Percentiles rank a stretch among this genome's conserved stretches.
These are phyloP conservation scores for Sporothrix variecibatus DNA, from an alignment of 2,329 filamentous ascomycete genomes.

Conservation along the genomic window DNA sequence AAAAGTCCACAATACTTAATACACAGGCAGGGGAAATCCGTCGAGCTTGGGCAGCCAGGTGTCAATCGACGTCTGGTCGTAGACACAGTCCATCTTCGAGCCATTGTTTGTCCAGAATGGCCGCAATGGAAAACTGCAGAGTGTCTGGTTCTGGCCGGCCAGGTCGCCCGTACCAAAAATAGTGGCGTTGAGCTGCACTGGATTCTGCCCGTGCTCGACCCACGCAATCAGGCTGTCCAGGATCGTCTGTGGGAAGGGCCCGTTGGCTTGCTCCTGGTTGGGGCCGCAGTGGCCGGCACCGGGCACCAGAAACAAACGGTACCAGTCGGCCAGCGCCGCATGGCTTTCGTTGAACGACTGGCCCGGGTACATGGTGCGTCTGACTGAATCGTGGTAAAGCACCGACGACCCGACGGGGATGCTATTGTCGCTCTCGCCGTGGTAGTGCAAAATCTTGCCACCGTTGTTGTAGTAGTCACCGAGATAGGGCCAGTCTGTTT, in stretches of 20 bases:
- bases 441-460: conserved; percentile 55
- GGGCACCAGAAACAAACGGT: conserved; percentile 43
- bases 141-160: neutral
- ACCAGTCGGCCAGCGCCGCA: conserved; percentile 44
- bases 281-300: conserved; percentile 53
- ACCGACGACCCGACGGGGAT: conserved; percentile 52
- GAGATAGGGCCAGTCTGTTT: conserved; percentile 49
- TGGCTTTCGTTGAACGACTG: conserved; percentile 37
- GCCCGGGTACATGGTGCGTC: conserved; percentile 46
- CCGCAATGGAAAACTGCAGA: conserved; percentile 11
- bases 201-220: conserved; percentile 52
- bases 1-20: no score
- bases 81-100: conserved; percentile 11
- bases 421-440: conserved; percentile 52
- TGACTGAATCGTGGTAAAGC: conserved; percentile 46
- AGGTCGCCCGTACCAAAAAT: neutral
- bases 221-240: conserved; percentile 41
- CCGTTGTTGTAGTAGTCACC: conserved; percentile 46
- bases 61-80: conserved; percentile 29
- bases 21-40: conserved; percentile 28
- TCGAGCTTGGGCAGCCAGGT: conserved; percentile 28
- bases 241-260: conserved; percentile 41
- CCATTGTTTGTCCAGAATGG: neutral
- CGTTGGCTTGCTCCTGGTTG: conserved; percentile 45
- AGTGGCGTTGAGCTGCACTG: conserved; percentile 43